Percentiles rank a stretch among this genome's conserved stretches.
Conservation (phyloP, 495 filamentous ascomycete species). For the Durotheca rogersii region DNA sequence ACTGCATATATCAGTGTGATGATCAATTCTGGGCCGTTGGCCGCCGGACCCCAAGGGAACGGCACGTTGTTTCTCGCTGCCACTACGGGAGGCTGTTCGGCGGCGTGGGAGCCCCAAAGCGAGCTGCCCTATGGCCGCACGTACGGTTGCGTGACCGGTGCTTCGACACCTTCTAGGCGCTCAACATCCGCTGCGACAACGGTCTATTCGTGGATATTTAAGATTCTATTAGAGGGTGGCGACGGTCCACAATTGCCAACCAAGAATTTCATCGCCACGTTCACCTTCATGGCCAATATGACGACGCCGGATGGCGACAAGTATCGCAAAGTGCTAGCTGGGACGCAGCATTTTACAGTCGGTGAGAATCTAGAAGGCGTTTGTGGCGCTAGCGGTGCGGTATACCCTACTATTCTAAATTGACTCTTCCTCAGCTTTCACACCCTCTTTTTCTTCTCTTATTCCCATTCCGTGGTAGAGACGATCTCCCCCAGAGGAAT, state of each 20-base stretch:
- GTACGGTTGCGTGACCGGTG: conserved; percentile 7
- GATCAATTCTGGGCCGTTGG: conserved; percentile 16
- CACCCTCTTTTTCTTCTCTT: too few relatives aligned
- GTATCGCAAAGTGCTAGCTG: conserved; percentile 8
- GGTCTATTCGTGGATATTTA: conserved; percentile 16
- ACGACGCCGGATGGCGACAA: conserved; percentile 1
- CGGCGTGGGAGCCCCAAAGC: not conserved
- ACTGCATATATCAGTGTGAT: not conserved
- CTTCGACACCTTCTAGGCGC: not conserved
- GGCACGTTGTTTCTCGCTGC: not conserved
- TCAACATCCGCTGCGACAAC: too few relatives aligned
- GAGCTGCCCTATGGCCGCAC: conserved; percentile 7
- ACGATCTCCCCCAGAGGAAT: too few relatives aligned
- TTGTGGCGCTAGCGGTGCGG: conserved; percentile 24
- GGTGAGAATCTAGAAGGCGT: conserved; percentile 14
- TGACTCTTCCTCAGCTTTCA: too few relatives aligned
- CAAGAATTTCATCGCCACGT: conserved; percentile 14
- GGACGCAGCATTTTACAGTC: conserved; percentile 19
- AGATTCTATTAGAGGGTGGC: conserved; percentile 10
- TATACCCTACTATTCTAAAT: conserved; percentile 1
- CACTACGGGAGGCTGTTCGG: conserved; percentile 16
- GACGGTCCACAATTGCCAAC: conserved; percentile 3
- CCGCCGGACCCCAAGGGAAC: conserved; percentile 4
- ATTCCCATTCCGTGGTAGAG: too few relatives aligned
- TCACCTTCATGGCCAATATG: conserved; percentile 14